Evolutionary conservation across 371 early-diverging fungal species (phyloP), one percentile per base, ranked within the genome.

Genomic region (Lichtheimia corymbifera): DNA sequence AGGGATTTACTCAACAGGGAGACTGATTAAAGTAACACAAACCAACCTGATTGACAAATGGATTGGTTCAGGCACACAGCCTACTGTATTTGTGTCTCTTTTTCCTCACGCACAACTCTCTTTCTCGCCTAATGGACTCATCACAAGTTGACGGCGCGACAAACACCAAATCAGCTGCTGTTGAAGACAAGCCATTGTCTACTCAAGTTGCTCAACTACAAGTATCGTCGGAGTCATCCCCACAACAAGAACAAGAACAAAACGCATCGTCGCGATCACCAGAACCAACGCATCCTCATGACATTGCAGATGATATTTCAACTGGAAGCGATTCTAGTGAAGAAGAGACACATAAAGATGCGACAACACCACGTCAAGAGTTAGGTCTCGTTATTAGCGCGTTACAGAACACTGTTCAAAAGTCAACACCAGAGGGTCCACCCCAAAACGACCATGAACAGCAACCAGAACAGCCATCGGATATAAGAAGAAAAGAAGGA

Each of bases 351-450:
- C 24, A 45, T 20, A 45, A 53, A 20, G 49, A 45, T 4, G 50
- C 53, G 3, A 55, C 27, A 12, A 24, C 53, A 18, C 47, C 59
- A 44, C 59, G 55, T n/a, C 62, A 55, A 42, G 67, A 66, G n/a
- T 59, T 66, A 18, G 60, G 58, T 18, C 28, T 66, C 35, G 67
- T 66, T 22, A 66, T 66, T 44, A 52, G 18, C 53, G 67, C 67
- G 5, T 54, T 66, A 2, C 67, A 66, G 43, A 58, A 30, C 3
- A 50, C 67, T 0, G 67, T 66, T 15, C 30, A 53, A 40, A 56
- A 59, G 24, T 27, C 49, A 17, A 30, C 50, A n/a, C 47, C 58
- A 35, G 35, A 35, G 35, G 9, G 9, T 20, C 27, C 13, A 1
- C 53, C 7, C 4, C 25, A 52, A 24, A 28, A 27, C 27, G 42